Evolutionary conservation across 768 basidiomycete genomes (phyloP).

Genomic region (Tulasnella sp.): DNA sequence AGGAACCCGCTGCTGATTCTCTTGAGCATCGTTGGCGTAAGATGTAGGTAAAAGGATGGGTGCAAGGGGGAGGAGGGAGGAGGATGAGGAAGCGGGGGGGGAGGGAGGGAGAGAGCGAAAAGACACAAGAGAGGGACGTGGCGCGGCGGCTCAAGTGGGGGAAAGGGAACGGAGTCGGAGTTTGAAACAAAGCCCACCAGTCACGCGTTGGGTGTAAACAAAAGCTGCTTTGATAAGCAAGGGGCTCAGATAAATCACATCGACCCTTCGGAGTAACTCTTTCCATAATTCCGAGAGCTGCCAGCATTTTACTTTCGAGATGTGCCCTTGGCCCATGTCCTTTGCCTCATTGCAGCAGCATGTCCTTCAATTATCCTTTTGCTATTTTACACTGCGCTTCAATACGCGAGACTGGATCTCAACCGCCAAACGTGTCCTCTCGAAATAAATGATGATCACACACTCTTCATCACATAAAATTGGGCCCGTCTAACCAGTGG

Average conservation of each 20-base stretch:
- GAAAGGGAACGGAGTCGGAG: background rate
- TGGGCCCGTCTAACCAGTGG: background rate
- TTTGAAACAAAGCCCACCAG: background rate
- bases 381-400: background rate
- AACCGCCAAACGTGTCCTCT: background rate
- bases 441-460: no score
- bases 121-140: background rate
- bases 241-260: background rate
- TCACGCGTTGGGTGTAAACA: background rate
- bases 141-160: background rate
- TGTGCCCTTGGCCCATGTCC: background rate
- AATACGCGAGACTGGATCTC: background rate
- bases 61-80: constrained; percentile 4
- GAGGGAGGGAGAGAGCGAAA: background rate
- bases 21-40: background rate
- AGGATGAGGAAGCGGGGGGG: background rate
- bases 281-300: no score
- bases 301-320: background rate
- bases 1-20: constrained; percentile 13
- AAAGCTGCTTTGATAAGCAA: background rate
- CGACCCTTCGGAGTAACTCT: background rate
- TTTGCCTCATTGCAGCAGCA: background rate
- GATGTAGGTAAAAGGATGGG: background rate
- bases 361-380: background rate
- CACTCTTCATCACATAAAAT: no score